phyloP scores from a whole-genome alignment of 345 rosid species.

The Lepidium sativum region DNA sequence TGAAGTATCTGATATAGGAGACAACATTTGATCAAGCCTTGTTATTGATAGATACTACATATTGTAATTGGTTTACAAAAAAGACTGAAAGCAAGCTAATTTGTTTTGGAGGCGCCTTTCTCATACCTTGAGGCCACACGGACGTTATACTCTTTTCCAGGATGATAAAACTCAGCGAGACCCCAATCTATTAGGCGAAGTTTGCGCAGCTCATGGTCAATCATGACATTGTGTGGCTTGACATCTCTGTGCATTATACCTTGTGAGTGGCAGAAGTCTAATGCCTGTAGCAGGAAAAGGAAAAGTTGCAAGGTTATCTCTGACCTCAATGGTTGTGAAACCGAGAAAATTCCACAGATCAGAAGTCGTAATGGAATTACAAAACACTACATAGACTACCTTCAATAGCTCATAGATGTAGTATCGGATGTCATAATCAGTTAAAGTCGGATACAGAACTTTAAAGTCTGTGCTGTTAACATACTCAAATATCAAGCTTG shows the following conservation, averaged over 20 bases:
- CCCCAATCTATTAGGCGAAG: slow-evolving; percentile 88
- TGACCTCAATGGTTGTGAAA: background rate
- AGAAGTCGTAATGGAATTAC: background rate
- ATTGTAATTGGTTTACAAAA: no score
- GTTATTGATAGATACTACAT: no score
- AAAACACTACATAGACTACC: slow-evolving; percentile 25
- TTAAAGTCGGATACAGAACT: slow-evolving; percentile 73
- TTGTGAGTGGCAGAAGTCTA: slow-evolving; percentile 81
- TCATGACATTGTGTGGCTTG: slow-evolving; percentile 89
- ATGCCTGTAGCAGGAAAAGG: slow-evolving; percentile 39
- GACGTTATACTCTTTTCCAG: slow-evolving; percentile 77
- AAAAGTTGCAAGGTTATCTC: background rate
- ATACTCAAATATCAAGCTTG: slow-evolving; percentile 83
- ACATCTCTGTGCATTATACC: slow-evolving; percentile 95
- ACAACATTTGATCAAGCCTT: no score
- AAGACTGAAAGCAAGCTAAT: no score
- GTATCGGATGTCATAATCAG: slow-evolving; percentile 86
- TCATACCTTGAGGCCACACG: slow-evolving; percentile 89
- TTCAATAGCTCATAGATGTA: slow-evolving; percentile 78
- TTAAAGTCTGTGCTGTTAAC: slow-evolving; percentile 87
- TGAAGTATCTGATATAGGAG: slow-evolving; percentile 56
- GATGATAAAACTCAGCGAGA: slow-evolving; percentile 85
- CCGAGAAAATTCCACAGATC: background rate
- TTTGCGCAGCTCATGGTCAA: slow-evolving; percentile 82
- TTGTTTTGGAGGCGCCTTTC: no score